Conservation (phyloP, 192 early-diverging fungal species). For the Rhizoclosmatium sp. region DNA sequence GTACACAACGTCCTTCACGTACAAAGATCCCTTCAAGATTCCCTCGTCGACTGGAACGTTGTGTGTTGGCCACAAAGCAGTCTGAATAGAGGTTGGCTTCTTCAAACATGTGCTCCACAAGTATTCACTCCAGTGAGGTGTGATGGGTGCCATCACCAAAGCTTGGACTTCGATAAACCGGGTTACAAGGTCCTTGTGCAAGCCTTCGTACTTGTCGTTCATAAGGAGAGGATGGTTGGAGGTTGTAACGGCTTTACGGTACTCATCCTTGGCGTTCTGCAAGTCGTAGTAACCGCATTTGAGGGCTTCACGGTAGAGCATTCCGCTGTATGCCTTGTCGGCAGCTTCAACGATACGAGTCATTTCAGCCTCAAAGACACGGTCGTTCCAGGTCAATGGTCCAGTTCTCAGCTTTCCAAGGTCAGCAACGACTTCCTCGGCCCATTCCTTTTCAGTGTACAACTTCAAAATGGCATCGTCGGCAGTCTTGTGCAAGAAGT, state of each 20-base stretch:
- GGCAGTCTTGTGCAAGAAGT: constrained; percentile 95
- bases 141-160: constrained; percentile 85
- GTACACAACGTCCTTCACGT: constrained; percentile 77
- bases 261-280: constrained; percentile 84
- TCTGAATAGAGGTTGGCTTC: constrained; percentile 75
- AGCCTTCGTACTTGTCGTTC: constrained; percentile 65
- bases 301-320: constrained; percentile 90
- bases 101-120: constrained; percentile 83
- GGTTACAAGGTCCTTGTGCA: constrained; percentile 86
- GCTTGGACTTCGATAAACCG: constrained; percentile 88
- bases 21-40: constrained; percentile 78
- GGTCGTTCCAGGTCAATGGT: constrained; percentile 79
- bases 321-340: constrained; percentile 77
- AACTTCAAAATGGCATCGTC: constrained; percentile 95
- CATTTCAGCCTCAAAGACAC: constrained; percentile 92
- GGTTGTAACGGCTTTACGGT: constrained; percentile 77
- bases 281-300: constrained; percentile 93
- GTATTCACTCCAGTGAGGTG: constrained; percentile 94
- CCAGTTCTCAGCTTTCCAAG: constrained; percentile 61
- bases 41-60: constrained; percentile 69
- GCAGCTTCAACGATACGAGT: constrained; percentile 73
- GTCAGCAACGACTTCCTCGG: constrained; percentile 71
- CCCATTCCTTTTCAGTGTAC: constrained; percentile 90
- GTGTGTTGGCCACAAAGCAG: constrained; percentile 69
- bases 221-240: constrained; percentile 26